These are phyloP conservation scores for Chlorokybus atmophyticus DNA, from an alignment of 139 green algal species.

Conservation along the genomic window DNA sequence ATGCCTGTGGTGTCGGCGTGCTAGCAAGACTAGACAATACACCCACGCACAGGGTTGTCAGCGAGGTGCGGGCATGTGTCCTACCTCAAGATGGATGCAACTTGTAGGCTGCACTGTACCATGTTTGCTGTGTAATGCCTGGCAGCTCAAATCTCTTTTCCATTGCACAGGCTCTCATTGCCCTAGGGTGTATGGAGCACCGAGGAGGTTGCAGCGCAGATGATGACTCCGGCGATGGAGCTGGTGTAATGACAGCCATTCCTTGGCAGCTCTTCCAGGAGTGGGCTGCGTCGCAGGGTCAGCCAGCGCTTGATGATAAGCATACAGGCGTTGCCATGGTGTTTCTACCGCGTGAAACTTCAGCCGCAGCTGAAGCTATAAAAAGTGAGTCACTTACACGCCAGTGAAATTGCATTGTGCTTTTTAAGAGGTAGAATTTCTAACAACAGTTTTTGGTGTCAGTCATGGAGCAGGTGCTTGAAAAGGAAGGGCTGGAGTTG, in stretches of 20 bases:
- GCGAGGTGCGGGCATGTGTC: constrained; percentile 48
- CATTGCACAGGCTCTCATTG: constrained; percentile 47
- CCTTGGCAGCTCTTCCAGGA: constrained; percentile 86
- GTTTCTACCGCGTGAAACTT: constrained; percentile 86
- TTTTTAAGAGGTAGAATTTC: neutral
- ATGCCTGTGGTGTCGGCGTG: constrained; percentile 93
- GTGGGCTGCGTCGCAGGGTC: constrained; percentile 36
- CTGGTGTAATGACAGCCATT: constrained; percentile 93
- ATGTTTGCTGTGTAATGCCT: constrained; percentile 1
- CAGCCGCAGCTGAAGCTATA: constrained; percentile 10
- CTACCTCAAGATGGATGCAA: neutral
- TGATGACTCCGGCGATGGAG: constrained; percentile 89
- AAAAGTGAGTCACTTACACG: constrained; percentile 20
- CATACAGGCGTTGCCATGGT: constrained; percentile 81
- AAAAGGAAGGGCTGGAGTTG: constrained; percentile 67
- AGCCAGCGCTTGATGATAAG: constrained; percentile 13
- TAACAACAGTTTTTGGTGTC: too few relatives aligned
- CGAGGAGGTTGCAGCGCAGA: constrained; percentile 92
- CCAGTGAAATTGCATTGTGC: too few relatives aligned
- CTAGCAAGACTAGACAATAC: constrained; percentile 85
- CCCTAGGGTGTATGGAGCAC: constrained; percentile 98
- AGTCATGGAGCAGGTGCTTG: constrained; percentile 58
- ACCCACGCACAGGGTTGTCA: constrained; percentile 73
- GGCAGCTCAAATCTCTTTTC: constrained; percentile 30
- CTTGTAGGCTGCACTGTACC: neutral